A percentile compares a stretch with the other conserved stretches of the same genome.
Conservation (phyloP, 129 eudicot genomes). For the Flaveria robusta region DNA sequence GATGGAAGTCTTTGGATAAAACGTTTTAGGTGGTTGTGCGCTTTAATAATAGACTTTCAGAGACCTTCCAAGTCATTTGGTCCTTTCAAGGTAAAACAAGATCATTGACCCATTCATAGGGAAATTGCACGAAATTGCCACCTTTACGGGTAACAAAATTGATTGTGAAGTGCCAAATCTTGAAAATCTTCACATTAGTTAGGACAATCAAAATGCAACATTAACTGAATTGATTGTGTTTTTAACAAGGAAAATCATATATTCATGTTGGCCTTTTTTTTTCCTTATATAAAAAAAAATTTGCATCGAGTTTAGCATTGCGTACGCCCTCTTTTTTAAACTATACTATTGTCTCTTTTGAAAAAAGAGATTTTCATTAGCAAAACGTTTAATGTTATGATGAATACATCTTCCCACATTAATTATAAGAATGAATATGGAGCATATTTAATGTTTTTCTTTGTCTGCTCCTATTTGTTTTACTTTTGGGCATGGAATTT, state of each 20-base stretch:
- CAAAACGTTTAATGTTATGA: neutral
- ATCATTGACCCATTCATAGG: neutral
- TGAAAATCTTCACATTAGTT: neutral
- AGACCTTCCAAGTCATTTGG: neutral
- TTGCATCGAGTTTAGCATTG: neutral
- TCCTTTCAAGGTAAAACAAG: neutral
- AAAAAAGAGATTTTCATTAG: neutral
- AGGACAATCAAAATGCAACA: neutral
- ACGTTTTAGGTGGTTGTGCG: neutral
- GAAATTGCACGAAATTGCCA: neutral
- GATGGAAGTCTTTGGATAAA: neutral
- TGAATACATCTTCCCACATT: neutral
- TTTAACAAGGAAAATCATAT: neutral
- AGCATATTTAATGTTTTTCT: neutral
- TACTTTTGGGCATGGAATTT: neutral
- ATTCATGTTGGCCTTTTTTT: neutral
- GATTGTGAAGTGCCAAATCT: neutral
- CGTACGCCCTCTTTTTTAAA: no score
- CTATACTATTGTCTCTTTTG: neutral
- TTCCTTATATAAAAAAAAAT: no score
- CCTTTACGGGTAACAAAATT: neutral
- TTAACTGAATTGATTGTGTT: neutral
- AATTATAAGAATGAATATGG: neutral
- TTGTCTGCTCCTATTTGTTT: neutral
- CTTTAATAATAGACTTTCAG: neutral